phyloP scores from a whole-genome alignment of 202 grass and related monocot genomes.

The Tripidium arundinaceum region DNA sequence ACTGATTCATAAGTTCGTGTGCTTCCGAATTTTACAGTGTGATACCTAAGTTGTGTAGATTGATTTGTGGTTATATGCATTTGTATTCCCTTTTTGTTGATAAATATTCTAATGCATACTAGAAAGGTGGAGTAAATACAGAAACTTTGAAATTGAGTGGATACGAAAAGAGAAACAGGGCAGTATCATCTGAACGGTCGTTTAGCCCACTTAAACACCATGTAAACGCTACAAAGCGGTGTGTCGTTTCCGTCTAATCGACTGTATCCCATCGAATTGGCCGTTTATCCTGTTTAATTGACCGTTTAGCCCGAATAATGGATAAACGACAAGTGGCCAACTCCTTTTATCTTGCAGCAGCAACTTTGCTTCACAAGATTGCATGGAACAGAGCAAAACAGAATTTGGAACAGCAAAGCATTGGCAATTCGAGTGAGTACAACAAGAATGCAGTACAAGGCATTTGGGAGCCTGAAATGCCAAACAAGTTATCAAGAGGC shows the following conservation, averaged over 20 bases:
- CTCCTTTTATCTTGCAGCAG: neutral
- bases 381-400: neutral
- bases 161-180: neutral
- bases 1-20: neutral
- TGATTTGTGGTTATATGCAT: neutral
- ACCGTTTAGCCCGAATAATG: no score
- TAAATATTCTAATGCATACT: neutral
- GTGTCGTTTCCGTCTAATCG: no score
- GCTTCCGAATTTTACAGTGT: neutral
- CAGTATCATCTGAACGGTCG: no score
- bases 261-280: no score
- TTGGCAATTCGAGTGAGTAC: neutral
- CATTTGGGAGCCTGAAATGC: neutral
- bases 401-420: neutral
- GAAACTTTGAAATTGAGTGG: neutral
- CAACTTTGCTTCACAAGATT: neutral
- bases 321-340: no score
- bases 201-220: no score
- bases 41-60: neutral
- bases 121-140: neutral
- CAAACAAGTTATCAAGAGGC: conserved; percentile 30
- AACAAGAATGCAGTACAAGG: neutral
- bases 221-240: no score
- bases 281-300: no score
- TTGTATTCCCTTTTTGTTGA: neutral